Evolutionary conservation across 495 filamentous ascomycete species (phyloP).

Genomic region (Talaromyces stipitatus): DNA sequence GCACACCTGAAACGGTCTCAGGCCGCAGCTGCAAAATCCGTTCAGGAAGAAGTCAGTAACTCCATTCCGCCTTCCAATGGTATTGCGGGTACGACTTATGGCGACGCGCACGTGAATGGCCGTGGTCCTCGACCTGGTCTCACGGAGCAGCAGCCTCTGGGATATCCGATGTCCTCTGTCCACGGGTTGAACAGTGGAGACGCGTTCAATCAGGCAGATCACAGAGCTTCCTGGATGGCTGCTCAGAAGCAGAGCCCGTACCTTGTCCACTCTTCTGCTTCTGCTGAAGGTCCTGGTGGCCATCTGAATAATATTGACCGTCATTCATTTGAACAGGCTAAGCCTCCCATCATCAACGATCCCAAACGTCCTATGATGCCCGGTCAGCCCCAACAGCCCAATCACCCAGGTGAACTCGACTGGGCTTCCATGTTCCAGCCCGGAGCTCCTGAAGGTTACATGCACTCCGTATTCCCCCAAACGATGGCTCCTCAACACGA

Average conservation of each 20-base stretch:
- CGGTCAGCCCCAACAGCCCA: constrained; percentile 25
- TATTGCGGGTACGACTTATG: constrained; percentile 35
- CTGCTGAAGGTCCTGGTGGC: constrained; percentile 26
- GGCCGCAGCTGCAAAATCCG: constrained; percentile 44
- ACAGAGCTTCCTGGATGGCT: constrained; percentile 38
- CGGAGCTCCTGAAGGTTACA: constrained; percentile 53
- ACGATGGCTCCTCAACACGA: constrained; percentile 41
- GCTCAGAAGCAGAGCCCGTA: constrained; percentile 43
- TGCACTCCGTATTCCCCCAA: constrained; percentile 51
- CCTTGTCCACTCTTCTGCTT: constrained; percentile 29
- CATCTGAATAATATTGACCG: constrained; percentile 44
- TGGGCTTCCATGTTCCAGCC: constrained; percentile 70
- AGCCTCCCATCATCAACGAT: constrained; percentile 36
- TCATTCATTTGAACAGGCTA: constrained; percentile 41
- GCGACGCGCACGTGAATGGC: constrained; percentile 39
- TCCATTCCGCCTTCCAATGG: constrained; percentile 36
- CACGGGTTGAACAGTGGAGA: constrained; percentile 41
- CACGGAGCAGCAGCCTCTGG: constrained; percentile 39
- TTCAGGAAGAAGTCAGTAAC: constrained; percentile 44
- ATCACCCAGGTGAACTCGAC: constrained; percentile 44
- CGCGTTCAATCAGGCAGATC: constrained; percentile 30
- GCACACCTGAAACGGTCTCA: constrained; percentile 75
- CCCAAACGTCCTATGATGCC: constrained; percentile 37
- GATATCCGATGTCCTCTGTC: constrained; percentile 38
- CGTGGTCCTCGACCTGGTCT: constrained; percentile 34